phyloP scores from a whole-genome alignment of 2,329 filamentous ascomycete species.

The Didymella sp. region DNA sequence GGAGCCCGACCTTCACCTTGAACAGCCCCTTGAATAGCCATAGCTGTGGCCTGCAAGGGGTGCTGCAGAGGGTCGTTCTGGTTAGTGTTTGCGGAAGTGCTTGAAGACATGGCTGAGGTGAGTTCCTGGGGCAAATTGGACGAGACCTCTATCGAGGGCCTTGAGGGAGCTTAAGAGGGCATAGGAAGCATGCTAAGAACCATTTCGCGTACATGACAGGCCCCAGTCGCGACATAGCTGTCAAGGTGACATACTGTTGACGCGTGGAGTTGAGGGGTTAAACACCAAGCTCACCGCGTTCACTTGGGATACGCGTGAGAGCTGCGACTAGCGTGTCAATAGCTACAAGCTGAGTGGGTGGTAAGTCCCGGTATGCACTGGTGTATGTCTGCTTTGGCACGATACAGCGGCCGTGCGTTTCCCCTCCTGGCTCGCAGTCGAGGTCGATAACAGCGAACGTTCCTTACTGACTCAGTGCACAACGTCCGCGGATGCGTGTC shows the following conservation, averaged over 20 bases:
- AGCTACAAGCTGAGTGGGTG: neutral
- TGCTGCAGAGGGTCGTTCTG: slow-evolving; percentile 48
- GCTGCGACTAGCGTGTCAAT: neutral
- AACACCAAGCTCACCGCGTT: slow-evolving; percentile 4
- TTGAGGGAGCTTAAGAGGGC: slow-evolving; percentile 17
- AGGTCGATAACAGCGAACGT: neutral
- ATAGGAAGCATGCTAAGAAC: neutral
- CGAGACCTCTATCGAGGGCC: slow-evolving; percentile 26
- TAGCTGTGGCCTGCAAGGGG: slow-evolving; percentile 52
- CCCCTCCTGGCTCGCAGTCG: neutral
- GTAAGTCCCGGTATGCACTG: slow-evolving; percentile 42
- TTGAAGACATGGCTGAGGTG: slow-evolving; percentile 30
- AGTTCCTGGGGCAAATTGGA: slow-evolving; percentile 22
- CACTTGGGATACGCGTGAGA: neutral
- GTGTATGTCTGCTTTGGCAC: neutral
- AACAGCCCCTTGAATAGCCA: slow-evolving; percentile 51
- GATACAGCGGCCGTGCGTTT: neutral
- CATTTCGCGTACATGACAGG: slow-evolving; percentile 12
- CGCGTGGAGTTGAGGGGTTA: slow-evolving; percentile 16
- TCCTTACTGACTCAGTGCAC: neutral
- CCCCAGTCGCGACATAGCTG: slow-evolving; percentile 1
- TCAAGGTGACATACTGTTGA: slow-evolving; percentile 34
- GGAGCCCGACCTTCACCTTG: slow-evolving; percentile 50
- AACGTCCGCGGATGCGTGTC: neutral
- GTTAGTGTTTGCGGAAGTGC: slow-evolving; percentile 40